phyloP scores from a whole-genome alignment of 257 asterid species.

The Solanum chilense region DNA sequence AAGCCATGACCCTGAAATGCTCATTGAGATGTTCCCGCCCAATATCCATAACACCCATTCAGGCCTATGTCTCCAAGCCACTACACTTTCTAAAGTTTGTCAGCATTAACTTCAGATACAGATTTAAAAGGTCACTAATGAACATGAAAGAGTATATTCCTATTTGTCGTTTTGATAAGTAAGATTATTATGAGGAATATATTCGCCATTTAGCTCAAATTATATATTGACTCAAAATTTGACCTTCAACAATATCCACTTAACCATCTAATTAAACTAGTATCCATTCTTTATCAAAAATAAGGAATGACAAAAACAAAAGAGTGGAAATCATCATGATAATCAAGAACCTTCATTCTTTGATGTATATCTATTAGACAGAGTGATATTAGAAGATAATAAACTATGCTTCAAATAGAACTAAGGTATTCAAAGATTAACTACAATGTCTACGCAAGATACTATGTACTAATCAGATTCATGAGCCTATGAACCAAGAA shows the following conservation, averaged over 20 bases:
- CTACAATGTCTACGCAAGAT: background rate
- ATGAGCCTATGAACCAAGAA: background rate
- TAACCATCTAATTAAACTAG: background rate
- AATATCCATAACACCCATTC: background rate
- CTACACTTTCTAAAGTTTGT: background rate
- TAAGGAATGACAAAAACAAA: background rate
- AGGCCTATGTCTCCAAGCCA: background rate
- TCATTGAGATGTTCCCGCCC: background rate
- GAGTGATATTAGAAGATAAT: background rate
- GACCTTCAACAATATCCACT: background rate
- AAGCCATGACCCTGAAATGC: background rate
- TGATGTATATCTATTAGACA: background rate
- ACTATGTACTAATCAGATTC: background rate
- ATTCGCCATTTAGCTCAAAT: background rate
- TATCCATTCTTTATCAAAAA: background rate
- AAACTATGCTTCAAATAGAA: background rate
- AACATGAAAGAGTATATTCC: background rate
- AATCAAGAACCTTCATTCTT: background rate
- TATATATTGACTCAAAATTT: background rate
- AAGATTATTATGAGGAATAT: background rate
- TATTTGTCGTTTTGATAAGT: background rate
- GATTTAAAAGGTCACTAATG: background rate
- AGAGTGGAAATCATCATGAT: background rate
- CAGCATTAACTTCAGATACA: background rate
- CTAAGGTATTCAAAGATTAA: background rate